A percentile compares a stretch with the other conserved stretches of the same genome.
Conservation (phyloP, 2,329 filamentous ascomycete species). For the Beauveria brongniartii region DNA sequence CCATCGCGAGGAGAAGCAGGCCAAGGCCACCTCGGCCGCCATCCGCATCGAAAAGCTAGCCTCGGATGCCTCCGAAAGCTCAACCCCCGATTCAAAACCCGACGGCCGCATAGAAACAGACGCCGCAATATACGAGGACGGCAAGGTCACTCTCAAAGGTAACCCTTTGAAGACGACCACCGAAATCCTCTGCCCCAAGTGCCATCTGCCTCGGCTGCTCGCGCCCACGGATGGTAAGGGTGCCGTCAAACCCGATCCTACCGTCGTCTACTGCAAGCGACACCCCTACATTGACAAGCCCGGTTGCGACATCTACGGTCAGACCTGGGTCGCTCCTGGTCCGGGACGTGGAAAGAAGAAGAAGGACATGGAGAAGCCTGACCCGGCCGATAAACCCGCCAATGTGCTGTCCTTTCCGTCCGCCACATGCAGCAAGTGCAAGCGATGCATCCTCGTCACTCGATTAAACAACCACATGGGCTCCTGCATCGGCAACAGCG, state of each 20-base stretch:
- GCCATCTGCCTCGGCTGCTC: conserved; percentile 65
- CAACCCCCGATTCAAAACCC: conserved; percentile 44
- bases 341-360: conserved; percentile 69
- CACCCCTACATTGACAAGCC: conserved; percentile 69
- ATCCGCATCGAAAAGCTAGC: conserved; percentile 57
- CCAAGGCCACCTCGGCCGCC: conserved; percentile 57
- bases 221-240: conserved; percentile 66
- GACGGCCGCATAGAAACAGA: conserved; percentile 55
- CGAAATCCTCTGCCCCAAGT: conserved; percentile 66
- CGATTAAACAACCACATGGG: conserved; percentile 62
- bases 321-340: conserved; percentile 67
- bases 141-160: conserved; percentile 58
- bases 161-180: conserved; percentile 64
- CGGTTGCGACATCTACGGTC: conserved; percentile 74
- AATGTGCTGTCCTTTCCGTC: conserved; percentile 59
- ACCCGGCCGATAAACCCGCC: conserved; percentile 46
- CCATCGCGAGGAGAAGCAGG: conserved; percentile 71
- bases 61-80: conserved; percentile 45
- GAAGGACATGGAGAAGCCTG: conserved; percentile 63
- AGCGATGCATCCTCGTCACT: conserved; percentile 56
- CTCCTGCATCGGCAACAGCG: conserved; percentile 58
- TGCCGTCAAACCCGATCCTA: conserved; percentile 55
- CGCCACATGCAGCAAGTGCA: conserved; percentile 60
- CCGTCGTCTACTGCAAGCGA: conserved; percentile 68
- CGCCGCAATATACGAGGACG: conserved; percentile 63